A percentile compares a stretch with the other conserved stretches of the same genome.
These are phyloP conservation scores for Zangia roseola DNA, from an alignment of 768 basidiomycete genomes.

Conservation along the genomic window DNA sequence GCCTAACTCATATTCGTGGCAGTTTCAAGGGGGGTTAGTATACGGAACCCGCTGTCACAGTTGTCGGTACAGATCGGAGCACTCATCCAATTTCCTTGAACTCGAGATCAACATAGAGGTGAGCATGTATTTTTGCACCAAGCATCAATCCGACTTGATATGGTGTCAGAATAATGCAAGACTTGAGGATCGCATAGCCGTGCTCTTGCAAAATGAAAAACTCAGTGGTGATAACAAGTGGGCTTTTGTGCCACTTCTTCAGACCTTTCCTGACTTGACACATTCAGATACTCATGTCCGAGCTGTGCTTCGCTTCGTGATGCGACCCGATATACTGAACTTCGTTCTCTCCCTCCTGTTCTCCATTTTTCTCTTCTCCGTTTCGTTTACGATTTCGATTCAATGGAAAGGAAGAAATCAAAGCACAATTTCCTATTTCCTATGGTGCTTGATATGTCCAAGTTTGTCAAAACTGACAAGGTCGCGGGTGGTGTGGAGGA, in stretches of 20 bases:
- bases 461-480: constrained; percentile 44
- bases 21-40: constrained; percentile 87
- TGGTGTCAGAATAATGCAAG: constrained; percentile 58
- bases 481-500: constrained; percentile 18
- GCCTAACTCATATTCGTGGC: constrained; percentile 7
- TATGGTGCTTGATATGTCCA: constrained; percentile 65
- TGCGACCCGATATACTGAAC: constrained; percentile 73
- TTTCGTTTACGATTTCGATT: constrained; percentile 83
- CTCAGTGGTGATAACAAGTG: constrained; percentile 85
- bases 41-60: constrained; percentile 77
- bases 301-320: constrained; percentile 70
- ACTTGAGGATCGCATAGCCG: constrained; percentile 71
- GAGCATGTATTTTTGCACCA: neutral
- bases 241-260: constrained; percentile 10
- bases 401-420: constrained; percentile 83
- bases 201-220: constrained; percentile 63
- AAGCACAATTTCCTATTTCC: constrained; percentile 84
- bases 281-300: constrained; percentile 73
- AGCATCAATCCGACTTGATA: neutral
- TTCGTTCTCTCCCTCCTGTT: constrained; percentile 76
- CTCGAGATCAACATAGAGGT: constrained; percentile 86
- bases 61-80: constrained; percentile 71
- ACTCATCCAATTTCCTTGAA: constrained; percentile 74
- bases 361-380: constrained; percentile 90
- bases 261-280: neutral